phyloP scores from a whole-genome alignment of 345 rosid genomes.

The Gossypium herbaceum region DNA sequence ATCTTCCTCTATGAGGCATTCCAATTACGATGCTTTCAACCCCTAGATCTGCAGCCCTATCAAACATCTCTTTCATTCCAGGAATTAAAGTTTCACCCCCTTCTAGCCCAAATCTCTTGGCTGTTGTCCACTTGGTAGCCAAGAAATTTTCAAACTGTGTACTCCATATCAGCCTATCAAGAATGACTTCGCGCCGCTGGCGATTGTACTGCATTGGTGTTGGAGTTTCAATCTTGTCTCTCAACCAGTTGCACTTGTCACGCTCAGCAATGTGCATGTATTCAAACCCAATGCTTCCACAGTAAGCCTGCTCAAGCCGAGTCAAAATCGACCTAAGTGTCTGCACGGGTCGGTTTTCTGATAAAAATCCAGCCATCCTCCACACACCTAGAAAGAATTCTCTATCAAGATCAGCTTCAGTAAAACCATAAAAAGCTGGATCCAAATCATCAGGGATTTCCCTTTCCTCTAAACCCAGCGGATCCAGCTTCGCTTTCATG shows the following conservation, averaged over 20 bases:
- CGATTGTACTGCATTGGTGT: conserved; percentile 60
- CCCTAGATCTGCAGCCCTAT: not conserved
- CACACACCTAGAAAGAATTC: conserved; percentile 82
- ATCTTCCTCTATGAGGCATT: conserved; percentile 76
- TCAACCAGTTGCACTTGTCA: conserved; percentile 76
- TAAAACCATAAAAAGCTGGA: conserved; percentile 60
- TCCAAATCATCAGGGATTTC: conserved; percentile 69
- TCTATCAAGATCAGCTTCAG: conserved; percentile 69
- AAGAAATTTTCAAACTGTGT: conserved; percentile 48
- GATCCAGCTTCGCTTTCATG: conserved; percentile 79
- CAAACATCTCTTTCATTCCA: conserved; percentile 3
- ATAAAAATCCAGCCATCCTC: conserved; percentile 74
- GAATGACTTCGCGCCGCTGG: conserved; percentile 67
- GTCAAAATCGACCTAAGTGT: conserved; percentile 68
- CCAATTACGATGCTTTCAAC: not conserved
- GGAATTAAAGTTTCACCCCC: not conserved
- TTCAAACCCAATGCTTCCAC: conserved; percentile 77
- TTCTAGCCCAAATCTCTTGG: not conserved
- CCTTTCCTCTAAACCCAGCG: conserved; percentile 61
- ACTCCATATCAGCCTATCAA: conserved; percentile 80
- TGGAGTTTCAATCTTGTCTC: conserved; percentile 84
- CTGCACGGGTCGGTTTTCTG: conserved; percentile 84
- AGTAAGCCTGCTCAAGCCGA: conserved; percentile 80
- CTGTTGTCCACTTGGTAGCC: not conserved
- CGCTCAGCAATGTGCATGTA: conserved; percentile 87